phyloP scores from a whole-genome alignment of 2,329 filamentous ascomycete species.

The Gyromitra esculenta region DNA sequence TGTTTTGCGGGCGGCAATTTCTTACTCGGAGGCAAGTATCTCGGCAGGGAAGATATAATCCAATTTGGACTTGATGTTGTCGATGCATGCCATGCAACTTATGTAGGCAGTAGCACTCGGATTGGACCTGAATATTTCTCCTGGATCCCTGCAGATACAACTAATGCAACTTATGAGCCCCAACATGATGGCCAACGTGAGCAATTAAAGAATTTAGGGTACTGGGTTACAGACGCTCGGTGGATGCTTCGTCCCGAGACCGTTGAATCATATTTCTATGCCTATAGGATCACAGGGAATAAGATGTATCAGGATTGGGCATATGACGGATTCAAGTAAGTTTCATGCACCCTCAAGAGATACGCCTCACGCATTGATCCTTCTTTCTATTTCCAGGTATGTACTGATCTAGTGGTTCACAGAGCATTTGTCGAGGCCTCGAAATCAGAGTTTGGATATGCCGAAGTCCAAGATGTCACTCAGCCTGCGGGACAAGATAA shows the following conservation, averaged over 20 bases:
- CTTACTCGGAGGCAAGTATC: slow-evolving; percentile 78
- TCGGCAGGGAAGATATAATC: slow-evolving; percentile 67
- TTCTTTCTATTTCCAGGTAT: neutral
- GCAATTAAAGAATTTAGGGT: slow-evolving; percentile 49
- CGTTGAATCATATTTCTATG: slow-evolving; percentile 86
- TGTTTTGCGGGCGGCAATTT: slow-evolving; percentile 89
- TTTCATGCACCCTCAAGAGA: neutral
- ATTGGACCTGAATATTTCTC: slow-evolving; percentile 80
- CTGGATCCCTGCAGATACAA: slow-evolving; percentile 67
- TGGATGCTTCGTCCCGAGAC: slow-evolving; percentile 67
- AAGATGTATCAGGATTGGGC: slow-evolving; percentile 82
- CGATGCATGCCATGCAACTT: slow-evolving; percentile 77
- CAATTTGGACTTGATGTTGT: slow-evolving; percentile 78
- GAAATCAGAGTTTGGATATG: slow-evolving; percentile 73
- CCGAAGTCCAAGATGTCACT: slow-evolving; percentile 74
- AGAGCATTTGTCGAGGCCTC: slow-evolving; percentile 71
- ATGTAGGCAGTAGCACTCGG: slow-evolving; percentile 72
- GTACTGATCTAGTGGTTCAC: slow-evolving; percentile 16
- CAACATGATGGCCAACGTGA: slow-evolving; percentile 47
- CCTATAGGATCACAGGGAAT: slow-evolving; percentile 80
- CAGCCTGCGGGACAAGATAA: slow-evolving; percentile 72
- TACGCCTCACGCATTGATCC: neutral
- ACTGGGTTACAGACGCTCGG: slow-evolving; percentile 54
- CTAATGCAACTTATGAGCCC: slow-evolving; percentile 54
- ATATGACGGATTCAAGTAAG: slow-evolving; percentile 75